phyloP scores from a whole-genome alignment of 441 rosid genomes.

The Metrosideros polymorpha region DNA sequence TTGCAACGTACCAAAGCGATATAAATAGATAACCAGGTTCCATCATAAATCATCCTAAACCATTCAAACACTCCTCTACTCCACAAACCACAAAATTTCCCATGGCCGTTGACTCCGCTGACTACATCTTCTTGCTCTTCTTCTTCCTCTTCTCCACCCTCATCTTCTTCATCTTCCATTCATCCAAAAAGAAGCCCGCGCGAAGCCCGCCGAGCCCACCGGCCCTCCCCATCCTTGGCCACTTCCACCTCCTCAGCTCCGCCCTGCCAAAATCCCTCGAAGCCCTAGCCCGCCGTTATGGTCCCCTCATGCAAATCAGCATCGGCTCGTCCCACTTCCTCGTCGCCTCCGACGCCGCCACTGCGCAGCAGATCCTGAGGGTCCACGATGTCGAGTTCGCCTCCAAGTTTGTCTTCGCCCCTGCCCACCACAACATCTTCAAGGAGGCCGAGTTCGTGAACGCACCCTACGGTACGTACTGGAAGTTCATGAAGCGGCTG shows the following conservation, averaged over 20 bases:
- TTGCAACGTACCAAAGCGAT: not conserved
- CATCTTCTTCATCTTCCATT: not conserved
- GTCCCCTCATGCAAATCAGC: constrained; percentile 1
- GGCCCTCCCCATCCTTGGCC: not conserved
- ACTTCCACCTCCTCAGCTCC: not conserved
- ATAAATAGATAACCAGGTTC: not conserved
- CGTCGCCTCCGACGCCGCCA: not conserved
- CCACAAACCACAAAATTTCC: not conserved
- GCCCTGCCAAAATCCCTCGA: not conserved
- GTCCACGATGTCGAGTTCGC: not conserved
- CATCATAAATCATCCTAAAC: not conserved
- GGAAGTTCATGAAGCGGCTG: constrained; percentile 1
- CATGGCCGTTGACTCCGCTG: not conserved
- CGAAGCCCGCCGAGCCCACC: not conserved
- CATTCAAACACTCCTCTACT: not conserved
- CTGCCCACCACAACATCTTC: not conserved
- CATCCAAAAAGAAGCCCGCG: not conserved
- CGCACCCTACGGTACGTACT: not conserved
- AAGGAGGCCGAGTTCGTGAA: constrained; percentile 1
- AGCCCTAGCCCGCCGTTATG: not conserved
- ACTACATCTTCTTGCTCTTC: not conserved
- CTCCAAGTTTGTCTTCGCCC: not conserved
- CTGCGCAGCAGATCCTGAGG: not conserved
- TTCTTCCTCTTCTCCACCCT: not conserved
- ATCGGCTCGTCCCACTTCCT: not conserved